A percentile compares a stretch with the other conserved stretches of the same genome.
phyloP scores from a whole-genome alignment of 192 early-diverging fungal species.

The Thoreauomyces humboldtii region DNA sequence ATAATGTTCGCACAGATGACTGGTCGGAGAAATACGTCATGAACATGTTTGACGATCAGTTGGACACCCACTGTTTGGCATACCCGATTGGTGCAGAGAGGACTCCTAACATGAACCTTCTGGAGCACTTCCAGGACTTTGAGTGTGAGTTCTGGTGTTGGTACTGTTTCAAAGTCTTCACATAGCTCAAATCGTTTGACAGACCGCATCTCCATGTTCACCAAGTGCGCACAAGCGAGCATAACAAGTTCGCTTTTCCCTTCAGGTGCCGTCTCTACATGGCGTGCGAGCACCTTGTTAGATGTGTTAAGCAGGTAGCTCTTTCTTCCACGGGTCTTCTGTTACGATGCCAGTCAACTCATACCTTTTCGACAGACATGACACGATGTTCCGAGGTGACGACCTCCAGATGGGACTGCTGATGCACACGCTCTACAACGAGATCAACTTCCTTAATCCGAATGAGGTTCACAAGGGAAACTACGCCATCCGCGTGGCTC shows the following conservation, averaged over 20 bases:
- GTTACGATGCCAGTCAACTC: background rate
- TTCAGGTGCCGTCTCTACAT: slow-evolving; percentile 27
- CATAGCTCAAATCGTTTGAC: no score
- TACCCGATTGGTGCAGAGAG: slow-evolving; percentile 8
- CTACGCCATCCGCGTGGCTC: background rate
- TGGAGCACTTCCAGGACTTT: slow-evolving; percentile 15
- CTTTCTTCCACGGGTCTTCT: background rate
- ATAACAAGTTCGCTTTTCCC: slow-evolving; percentile 4
- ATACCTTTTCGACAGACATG: slow-evolving; percentile 9
- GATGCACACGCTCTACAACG: slow-evolving; percentile 14
- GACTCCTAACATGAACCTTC: background rate
- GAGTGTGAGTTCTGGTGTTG: no score
- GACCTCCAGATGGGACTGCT: slow-evolving; percentile 29
- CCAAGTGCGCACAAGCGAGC: background rate
- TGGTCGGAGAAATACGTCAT: slow-evolving; percentile 5
- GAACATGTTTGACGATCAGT: background rate
- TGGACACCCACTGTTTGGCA: background rate
- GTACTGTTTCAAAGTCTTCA: no score
- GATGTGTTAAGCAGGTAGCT: slow-evolving; percentile 14
- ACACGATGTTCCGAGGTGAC: slow-evolving; percentile 28
- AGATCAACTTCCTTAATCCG: slow-evolving; percentile 1
- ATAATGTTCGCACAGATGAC: background rate
- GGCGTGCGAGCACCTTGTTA: slow-evolving; percentile 10
- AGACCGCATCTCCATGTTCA: slow-evolving; percentile 13
- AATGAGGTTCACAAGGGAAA: background rate